Evolutionary conservation across 345 rosid genomes (phyloP), one percentile per base, ranked within the genome.

Genomic region (Isatis tinctoria): DNA sequence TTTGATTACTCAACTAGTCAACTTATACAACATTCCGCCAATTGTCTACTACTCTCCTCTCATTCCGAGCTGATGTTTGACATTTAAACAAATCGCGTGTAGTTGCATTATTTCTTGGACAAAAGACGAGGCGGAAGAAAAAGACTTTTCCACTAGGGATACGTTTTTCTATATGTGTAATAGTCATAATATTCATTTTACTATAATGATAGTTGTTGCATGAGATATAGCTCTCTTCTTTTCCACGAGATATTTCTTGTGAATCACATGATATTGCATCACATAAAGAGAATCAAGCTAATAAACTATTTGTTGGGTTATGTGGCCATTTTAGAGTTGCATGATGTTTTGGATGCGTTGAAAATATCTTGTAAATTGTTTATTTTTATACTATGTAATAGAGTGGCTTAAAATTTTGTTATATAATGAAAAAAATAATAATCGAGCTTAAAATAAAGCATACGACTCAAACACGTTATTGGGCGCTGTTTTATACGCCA

Each of bases 381-480:
- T 3, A 9, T 6, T 48, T 6, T 27, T 2, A n/a, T n/a, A n/a
- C n/a, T n/a, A n/a, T n/a, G n/a, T n/a, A n/a, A n/a, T 3, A 14
- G 35, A 10, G 48, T 35, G 10, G 49, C 49, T 27, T 60, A 60
- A 60, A 26, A 22, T 59, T 35, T 24, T 35, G 27, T 20, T 4
- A 18, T 12, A 60, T 20, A 58, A 11, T 57, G 1, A 3, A 32
- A 17, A 33, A 43, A 24, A 24, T 1, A 11, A 35, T 12, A 63
- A 63, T 20, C 5, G 3, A 30, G 51, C 18, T 16, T 24, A 27
- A 49, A 32, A 62, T 41, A 51, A 18, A 14, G 12, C 35, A 48
- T 48, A 67, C 61, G 60, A 67, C 37, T 67, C 37, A 6, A 60
- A 67, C 69, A 74, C 79, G 69, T 32, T 5, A 57, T 11, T 60